A percentile compares a stretch with the other conserved stretches of the same genome.
These are phyloP conservation scores for Aspergillus pseudoterreus DNA, from an alignment of 2,329 filamentous ascomycete genomes.

Conservation along the genomic window DNA sequence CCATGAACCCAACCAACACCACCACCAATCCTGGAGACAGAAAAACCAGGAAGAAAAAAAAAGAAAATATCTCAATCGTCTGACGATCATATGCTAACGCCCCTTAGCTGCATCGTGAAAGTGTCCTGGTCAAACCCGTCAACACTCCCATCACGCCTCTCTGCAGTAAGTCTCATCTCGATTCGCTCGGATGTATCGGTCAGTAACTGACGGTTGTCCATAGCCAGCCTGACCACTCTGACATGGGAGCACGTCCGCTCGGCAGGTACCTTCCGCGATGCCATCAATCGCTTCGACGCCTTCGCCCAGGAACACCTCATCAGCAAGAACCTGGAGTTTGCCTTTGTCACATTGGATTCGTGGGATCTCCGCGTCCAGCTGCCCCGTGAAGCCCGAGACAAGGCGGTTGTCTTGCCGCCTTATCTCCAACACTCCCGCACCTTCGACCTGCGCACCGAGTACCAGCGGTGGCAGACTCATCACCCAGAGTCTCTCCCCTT, in stretches of 20 bases:
- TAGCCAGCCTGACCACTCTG: conserved; percentile 92
- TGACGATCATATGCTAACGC: neutral
- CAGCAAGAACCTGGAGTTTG: conserved; percentile 89
- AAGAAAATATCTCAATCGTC: conserved; percentile 53
- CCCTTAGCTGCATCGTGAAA: conserved; percentile 84
- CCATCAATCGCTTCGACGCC: conserved; percentile 88
- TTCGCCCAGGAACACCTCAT: conserved; percentile 91
- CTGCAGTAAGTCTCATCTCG: conserved; percentile 73
- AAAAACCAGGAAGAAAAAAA: conserved; percentile 3
- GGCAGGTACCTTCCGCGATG: conserved; percentile 94
- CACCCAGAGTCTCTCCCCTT: conserved; percentile 97
- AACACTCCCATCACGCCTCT: conserved; percentile 98
- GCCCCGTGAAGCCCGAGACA: conserved; percentile 94
- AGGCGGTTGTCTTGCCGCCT: conserved; percentile 90
- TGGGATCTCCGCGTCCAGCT: conserved; percentile 98
- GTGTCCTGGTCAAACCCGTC: conserved; percentile 93
- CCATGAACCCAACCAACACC: neutral
- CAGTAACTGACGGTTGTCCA: conserved; percentile 27
- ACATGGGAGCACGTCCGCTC: conserved; percentile 99
- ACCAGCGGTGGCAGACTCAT: conserved; percentile 97
- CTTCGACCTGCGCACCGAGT: conserved; percentile 95
- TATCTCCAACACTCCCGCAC: conserved; percentile 97
- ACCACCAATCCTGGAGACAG: neutral
- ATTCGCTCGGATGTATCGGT: conserved; percentile 14
- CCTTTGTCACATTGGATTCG: conserved; percentile 95